Base-by-base conservation (phyloP, 2,329 filamentous ascomycete species). In the Lomentospora prolificans region DNA sequence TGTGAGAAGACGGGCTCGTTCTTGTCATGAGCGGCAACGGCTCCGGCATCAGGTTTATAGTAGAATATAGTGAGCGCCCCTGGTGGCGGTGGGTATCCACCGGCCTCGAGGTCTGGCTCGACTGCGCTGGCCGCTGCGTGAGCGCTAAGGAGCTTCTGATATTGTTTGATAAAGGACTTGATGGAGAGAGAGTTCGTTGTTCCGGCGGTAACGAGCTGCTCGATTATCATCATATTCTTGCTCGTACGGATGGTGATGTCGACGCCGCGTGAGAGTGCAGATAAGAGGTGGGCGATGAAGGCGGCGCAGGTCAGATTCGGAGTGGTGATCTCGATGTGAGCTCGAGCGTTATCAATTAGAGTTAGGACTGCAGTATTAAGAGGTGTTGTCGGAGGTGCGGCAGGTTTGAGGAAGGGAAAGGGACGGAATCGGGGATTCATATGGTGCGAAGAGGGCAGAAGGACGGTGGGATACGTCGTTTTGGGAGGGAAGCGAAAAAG, bases 151-250 rank as follows among this genome's bases (percentile, higher is more conserved):
- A 69, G 55, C 30, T 63, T 61, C 33, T 72, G 66, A 62, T 88
- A 84, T 24, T 73, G 71, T 48, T 75, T 76, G 2, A 85, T 73
- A 7, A 92, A 72, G 50, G 71, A 75, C 27, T 70, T 73, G 3
- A 94, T 64, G 58, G 85, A 87, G 59, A 80, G 73, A 0, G 80
- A 75, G 0, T 89, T 92, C 0, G 85, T 89, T 0, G 85, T 90
- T 0, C 86, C 86, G 0, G 87, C 84, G 0, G 89, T 94, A 24
- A 89, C 73, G n/a, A 94, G 72, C 66, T 95, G 89, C 69, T 95
- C 89, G 28, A 89, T 69, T 14, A 87, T 65, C 87, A 90, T 91
- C 75, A 91, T 83, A 12, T 74, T 73, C 57, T 77, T 77, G 60
- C 82, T 85, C 0, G 87, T 90, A 5, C 87, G 73, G 46, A 91